Percentiles rank a stretch among this genome's conserved stretches.
phyloP scores from a whole-genome alignment of 441 rosid species.

The Mallotus repandus region DNA sequence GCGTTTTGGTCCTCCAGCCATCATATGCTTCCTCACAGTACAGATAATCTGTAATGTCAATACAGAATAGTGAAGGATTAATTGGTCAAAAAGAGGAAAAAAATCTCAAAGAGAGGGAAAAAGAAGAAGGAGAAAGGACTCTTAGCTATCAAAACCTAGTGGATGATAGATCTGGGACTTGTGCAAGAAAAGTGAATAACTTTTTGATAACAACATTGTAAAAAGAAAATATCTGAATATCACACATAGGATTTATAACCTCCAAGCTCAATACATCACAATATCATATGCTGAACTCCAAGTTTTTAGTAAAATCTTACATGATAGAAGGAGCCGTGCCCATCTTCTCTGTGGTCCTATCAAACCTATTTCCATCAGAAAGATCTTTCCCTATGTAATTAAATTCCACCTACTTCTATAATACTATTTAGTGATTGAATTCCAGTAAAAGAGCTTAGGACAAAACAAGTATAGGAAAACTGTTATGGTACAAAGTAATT shows the following conservation, averaged over 20 bases:
- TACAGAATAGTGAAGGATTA: background rate
- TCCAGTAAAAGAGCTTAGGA: background rate
- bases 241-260: background rate
- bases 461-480: background rate
- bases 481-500: too few species aligned
- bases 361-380: background rate
- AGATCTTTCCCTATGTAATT: too few species aligned
- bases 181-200: too few species aligned
- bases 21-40: slow-evolving; percentile 71
- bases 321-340: background rate
- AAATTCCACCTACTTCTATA: too few species aligned
- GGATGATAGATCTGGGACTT: too few species aligned
- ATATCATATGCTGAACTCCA: background rate
- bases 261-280: background rate
- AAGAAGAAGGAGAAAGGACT: too few species aligned
- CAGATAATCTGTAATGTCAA: slow-evolving; percentile 54
- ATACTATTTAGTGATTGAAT: background rate
- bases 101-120: background rate
- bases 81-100: background rate
- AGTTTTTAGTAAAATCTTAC: background rate
- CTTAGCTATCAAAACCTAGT: too few species aligned
- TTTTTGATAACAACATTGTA: too few species aligned
- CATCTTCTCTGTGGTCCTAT: background rate
- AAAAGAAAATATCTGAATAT: background rate
- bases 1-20: slow-evolving; percentile 85